Base-by-base conservation (phyloP, 441 rosid genomes). In the Corymbia calophylla region DNA sequence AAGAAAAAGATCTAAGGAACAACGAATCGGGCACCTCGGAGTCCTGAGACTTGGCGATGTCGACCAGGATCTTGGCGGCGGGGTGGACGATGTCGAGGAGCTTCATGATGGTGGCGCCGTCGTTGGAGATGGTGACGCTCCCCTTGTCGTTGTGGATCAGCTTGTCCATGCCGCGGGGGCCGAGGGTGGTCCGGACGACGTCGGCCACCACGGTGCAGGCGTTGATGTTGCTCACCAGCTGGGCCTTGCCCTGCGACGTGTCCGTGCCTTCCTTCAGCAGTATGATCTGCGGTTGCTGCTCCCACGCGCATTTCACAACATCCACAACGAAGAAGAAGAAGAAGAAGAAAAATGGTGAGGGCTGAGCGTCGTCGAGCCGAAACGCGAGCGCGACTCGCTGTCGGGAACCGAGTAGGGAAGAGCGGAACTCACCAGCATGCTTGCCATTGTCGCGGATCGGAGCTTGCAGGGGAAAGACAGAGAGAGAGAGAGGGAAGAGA, bases 241-340 rank as follows among this genome's bases (percentile, higher is more conserved):
- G 99, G 10, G 98, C 95, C 92, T 95, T 98, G 48, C 99, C 99
- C 87, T 98, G 99, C 49, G 99, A 98, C 70, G 99, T 95, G 89
- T 98, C 99, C 0, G 99, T 97, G 18, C 99, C 99, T 94, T 98
- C 99, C 93, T 98, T 98, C 87, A 98, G 89, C 64, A 98, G 96
- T 90, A 98, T 97, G 96, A 98, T 98, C 95, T 98, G 99, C 81
- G 99, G 99, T 95, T 97, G 99, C 99, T 98, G 96, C 92, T 91
- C 92, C 32, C 54, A n/a, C 56, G 8, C 81, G 13, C 87, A 87
- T 88, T 68, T 86, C 80, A 44, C 51, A 13, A 58, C 29, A 10
- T 29, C 64, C 64, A 58, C 25, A 58, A 29, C 10, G 6, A 58
- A 58, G 64, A 58, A 56, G 62, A 44, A 60, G 16, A 13, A n/a